Base-by-base conservation (phyloP, 2,329 filamentous ascomycete species). In the Arachnopeziza araneosa region DNA sequence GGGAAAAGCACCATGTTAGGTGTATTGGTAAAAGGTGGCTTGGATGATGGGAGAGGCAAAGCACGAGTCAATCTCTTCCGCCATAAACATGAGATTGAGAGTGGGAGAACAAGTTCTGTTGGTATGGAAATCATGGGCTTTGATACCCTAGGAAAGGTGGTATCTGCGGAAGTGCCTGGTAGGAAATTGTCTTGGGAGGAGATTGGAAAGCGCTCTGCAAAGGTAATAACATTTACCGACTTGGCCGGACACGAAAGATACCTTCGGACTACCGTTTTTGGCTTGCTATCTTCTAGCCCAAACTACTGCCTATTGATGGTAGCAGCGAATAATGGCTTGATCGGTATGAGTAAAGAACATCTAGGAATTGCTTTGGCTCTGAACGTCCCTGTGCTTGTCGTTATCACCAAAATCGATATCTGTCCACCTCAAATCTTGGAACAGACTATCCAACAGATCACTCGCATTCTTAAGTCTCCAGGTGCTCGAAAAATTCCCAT, bases 71-170 rank as follows among this genome's bases (percentile, higher is more conserved):
- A 96, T 66, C 85, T 99, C 14, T 99, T 99, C 77, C 85, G 95
- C 19, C 95, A 99, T 75, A 98, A 99, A 76, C 95, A 99, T 71
- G 95, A 99, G 76, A 89, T 98, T 50, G 95, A 99, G 75, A 95
- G 90, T 53, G 95, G 95, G 1, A 84, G 95, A 66, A 99, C 95
- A 10, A 96, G 91, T 72, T 97, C 93, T 0, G 95, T 99, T 0
- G 93, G 95, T 50, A 96, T 98, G 93, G 95, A 99, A 75, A 98
- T 98, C 63, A 92, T 98, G 88, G 95, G 95, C 1, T 99, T 97
- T 68, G 92, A 98, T 74, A 91, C 89, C 55, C 83, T 83, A 58
- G 93, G 95, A 26, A 85, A 93, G 24, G 88, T 96, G 26, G 83
- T 98, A 19, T 84, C 86, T 19, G 93, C 90, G 49, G 89, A 89